A percentile compares a stretch with the other conserved stretches of the same genome.
phyloP scores from a whole-genome alignment of 352 stramenopile genomes.

The Phytophthora kernoviae region DNA sequence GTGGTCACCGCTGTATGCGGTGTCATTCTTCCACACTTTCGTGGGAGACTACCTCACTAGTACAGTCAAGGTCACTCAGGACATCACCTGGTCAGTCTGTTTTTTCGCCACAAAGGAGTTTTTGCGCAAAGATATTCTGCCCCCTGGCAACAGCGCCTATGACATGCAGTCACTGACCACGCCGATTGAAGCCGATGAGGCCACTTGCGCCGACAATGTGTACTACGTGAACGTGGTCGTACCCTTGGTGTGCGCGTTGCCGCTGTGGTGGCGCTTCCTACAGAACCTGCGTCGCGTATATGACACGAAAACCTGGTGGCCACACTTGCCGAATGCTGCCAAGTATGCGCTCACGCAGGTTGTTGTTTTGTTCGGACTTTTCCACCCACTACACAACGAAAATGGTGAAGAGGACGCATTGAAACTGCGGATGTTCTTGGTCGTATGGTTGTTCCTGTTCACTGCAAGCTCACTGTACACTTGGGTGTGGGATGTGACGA shows the following conservation, averaged over 20 bases:
- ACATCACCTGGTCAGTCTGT: slow-evolving; percentile 94
- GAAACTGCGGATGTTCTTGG: slow-evolving; percentile 51
- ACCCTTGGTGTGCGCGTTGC: slow-evolving; percentile 94
- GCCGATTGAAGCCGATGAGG: slow-evolving; percentile 16
- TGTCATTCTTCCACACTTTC: slow-evolving; percentile 96
- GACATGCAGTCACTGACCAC: slow-evolving; percentile 19
- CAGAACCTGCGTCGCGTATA: slow-evolving; percentile 96
- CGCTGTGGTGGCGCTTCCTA: slow-evolving; percentile 96
- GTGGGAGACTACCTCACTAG: slow-evolving; percentile 88
- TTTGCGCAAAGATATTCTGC: slow-evolving; percentile 63
- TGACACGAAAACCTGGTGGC: slow-evolving; percentile 95
- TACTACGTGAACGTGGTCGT: slow-evolving; percentile 96
- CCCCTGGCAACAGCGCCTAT: slow-evolving; percentile 12
- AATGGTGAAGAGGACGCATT: slow-evolving; percentile 20
- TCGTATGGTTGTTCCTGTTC: slow-evolving; percentile 81
- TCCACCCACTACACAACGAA: slow-evolving; percentile 78
- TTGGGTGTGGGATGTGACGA: slow-evolving; percentile 86
- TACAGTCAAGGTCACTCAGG: slow-evolving; percentile 83
- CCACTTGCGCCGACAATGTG: slow-evolving; percentile 66
- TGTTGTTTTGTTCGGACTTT: slow-evolving; percentile 84
- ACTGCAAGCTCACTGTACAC: slow-evolving; percentile 82
- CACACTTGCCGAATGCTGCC: slow-evolving; percentile 95
- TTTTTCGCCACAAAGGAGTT: slow-evolving; percentile 96
- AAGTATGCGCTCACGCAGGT: slow-evolving; percentile 94
- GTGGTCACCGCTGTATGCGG: slow-evolving; percentile 88